phyloP scores from a whole-genome alignment of 2,329 filamentous ascomycete species.

The Microascus cirrosus region DNA sequence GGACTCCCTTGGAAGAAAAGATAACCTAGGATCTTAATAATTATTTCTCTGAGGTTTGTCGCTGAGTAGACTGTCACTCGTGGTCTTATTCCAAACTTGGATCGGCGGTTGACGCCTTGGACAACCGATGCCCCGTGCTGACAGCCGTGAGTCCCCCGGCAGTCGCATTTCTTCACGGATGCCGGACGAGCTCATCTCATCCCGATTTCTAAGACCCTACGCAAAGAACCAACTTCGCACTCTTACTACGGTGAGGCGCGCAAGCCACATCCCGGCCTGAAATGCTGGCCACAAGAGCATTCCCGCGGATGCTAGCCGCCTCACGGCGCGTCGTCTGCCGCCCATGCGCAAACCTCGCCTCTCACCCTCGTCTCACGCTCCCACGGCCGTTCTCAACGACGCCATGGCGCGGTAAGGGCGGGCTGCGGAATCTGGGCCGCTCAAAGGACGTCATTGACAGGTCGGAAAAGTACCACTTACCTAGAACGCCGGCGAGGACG shows the following conservation, averaged over 20 bases:
- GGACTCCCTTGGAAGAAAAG: not conserved
- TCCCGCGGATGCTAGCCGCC: not conserved
- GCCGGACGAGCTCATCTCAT: not conserved
- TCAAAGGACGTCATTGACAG: not conserved
- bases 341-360: not conserved
- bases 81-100: no score
- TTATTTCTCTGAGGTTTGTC: no score
- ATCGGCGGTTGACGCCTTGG: no score
- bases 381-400: not conserved
- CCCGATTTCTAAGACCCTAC: not conserved
- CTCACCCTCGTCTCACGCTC: not conserved
- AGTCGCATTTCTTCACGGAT: not conserved
- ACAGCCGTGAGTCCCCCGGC: no score
- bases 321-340: not conserved
- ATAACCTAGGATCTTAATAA: no score
- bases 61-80: no score
- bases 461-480: constrained; percentile 20
- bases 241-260: not conserved
- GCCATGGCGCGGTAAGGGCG: not conserved
- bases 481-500: constrained; percentile 39
- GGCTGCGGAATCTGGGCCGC: not conserved
- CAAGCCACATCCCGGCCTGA: not conserved
- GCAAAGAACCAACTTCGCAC: not conserved
- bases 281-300: not conserved
- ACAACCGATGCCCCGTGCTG: no score